Base-by-base conservation (phyloP, 2,329 filamentous ascomycete species). In the Fusarium praegraminearum region DNA sequence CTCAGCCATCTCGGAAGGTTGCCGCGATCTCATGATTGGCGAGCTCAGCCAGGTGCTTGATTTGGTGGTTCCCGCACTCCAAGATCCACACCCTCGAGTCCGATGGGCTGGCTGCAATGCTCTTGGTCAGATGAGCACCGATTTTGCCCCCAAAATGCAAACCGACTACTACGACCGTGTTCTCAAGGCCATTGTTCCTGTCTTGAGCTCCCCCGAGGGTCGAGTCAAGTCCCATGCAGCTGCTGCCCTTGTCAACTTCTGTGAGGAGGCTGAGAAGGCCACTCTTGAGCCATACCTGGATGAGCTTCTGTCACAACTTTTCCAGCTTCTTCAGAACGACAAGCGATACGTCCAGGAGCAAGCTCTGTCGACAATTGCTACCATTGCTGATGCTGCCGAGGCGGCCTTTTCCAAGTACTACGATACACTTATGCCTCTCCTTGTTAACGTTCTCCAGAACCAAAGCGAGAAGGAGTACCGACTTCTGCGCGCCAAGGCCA, bases 121-220 rank as follows among this genome's bases (percentile, higher is more conserved):
- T 43, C 87, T 99, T n/a, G 96, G 96, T 30, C 96, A 99, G 81
- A 99, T 99, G 96, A 98, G 95, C 83, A 99, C 96, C 33, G 96
- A 99, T 78, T 99, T 99, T 79, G 95, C 97, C 15, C 94, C 94
- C 15, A 97, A 92, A 13, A 98, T 99, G 95, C 96, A 99, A 81
- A 92, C 93, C 72, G 96, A 97, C 75, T 97, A 97, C 80, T 96
- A 97, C 79, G 89, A 93, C 69, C 86, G 90, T 45, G 93, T 99
- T 18, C 86, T 99, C 53, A 93, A 90, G 73, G 93, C 93, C 72
- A 96, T 99, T 57, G 94, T 99, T 56, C 94, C 95, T 2, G 95
- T 98, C 1, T 87, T 99, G 8, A 89, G 94, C 75, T 97, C 94
- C 3, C 87, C 93, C 2, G 95, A 99, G 79, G 93, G 94, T 20